Conservation (phyloP, 495 filamentous ascomycete species). For the Jackrogersella multiformis region DNA sequence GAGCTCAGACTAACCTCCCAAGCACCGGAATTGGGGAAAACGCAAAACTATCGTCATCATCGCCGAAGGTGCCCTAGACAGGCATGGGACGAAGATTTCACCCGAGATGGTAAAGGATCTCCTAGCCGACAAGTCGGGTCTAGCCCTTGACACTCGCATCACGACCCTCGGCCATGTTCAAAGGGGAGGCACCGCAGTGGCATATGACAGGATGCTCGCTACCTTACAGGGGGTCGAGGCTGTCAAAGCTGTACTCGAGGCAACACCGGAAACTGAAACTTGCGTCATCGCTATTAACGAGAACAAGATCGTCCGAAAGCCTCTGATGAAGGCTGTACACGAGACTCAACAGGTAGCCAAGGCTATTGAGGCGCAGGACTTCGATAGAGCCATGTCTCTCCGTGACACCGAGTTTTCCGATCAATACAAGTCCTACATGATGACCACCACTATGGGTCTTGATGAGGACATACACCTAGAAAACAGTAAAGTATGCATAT, state of each 20-base stretch:
- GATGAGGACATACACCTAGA: conserved; percentile 64
- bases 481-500: conserved; percentile 70
- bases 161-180: conserved; percentile 98
- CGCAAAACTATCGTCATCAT: conserved; percentile 98
- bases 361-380: conserved; percentile 83
- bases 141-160: conserved; percentile 88
- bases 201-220: conserved; percentile 92
- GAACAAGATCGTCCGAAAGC: conserved; percentile 94
- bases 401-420: conserved; percentile 95
- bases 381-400: conserved; percentile 82
- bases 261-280: conserved; percentile 86
- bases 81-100: conserved; percentile 83
- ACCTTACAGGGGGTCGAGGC: conserved; percentile 97
- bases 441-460: conserved; percentile 73
- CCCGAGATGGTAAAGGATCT: conserved; percentile 84
- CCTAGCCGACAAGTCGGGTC: conserved; percentile 72
- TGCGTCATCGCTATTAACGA: conserved; percentile 95
- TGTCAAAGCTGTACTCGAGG: conserved; percentile 93
- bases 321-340: conserved; percentile 86
- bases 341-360: conserved; percentile 83
- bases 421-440: conserved; percentile 87
- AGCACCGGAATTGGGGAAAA: conserved; percentile 94
- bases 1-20: conserved; percentile 47
- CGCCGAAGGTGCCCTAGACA: conserved; percentile 92
- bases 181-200: conserved; percentile 88